Percentiles rank a stretch among this genome's conserved stretches.
These are phyloP conservation scores for Sporopachydermia lactativora DNA, from an alignment of 805 yeast genomes.

Conservation along the genomic window DNA sequence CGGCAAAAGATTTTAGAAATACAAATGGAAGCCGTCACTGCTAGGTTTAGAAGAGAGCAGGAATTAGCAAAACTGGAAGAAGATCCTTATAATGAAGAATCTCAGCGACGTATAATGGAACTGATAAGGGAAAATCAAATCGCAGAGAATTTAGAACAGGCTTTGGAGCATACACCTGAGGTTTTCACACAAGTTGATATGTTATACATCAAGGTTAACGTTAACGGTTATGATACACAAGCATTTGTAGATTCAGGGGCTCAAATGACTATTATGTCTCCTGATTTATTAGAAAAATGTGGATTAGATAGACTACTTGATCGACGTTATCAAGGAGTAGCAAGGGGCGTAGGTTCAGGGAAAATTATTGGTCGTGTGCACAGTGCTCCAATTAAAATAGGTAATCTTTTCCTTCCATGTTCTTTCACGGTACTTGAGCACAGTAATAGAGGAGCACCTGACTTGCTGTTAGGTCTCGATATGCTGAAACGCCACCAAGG, in stretches of 20 bases:
- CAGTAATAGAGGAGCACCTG: constrained; percentile 35
- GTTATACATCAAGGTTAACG: constrained; percentile 66
- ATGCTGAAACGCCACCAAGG: constrained; percentile 86
- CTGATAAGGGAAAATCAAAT: constrained; percentile 56
- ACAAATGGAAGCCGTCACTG: constrained; percentile 12
- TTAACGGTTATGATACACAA: constrained; percentile 69
- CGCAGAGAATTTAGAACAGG: constrained; percentile 66
- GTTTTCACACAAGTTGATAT: constrained; percentile 69
- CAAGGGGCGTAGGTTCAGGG: constrained; percentile 81
- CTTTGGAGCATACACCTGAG: constrained; percentile 84
- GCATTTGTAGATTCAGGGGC: constrained; percentile 98
- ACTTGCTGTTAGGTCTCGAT: constrained; percentile 77
- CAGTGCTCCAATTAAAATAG: constrained; percentile 74
- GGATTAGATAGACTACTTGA: constrained; percentile 66
- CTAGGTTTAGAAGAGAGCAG: constrained; percentile 10
- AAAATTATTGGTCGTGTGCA: constrained; percentile 76
- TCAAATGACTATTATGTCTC: constrained; percentile 71
- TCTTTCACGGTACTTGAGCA: constrained; percentile 58
- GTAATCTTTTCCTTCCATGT: constrained; percentile 47
- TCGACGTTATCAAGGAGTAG: constrained; percentile 65
- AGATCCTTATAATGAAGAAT: constrained; percentile 60
- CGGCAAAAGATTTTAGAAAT: constrained; percentile 19
- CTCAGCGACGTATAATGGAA: constrained; percentile 51
- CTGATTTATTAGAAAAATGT: constrained; percentile 58
- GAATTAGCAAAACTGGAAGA: constrained; percentile 41